Base-by-base conservation (phyloP, 2,329 filamentous ascomycete genomes). In the Byssochlamys sp. region DNA sequence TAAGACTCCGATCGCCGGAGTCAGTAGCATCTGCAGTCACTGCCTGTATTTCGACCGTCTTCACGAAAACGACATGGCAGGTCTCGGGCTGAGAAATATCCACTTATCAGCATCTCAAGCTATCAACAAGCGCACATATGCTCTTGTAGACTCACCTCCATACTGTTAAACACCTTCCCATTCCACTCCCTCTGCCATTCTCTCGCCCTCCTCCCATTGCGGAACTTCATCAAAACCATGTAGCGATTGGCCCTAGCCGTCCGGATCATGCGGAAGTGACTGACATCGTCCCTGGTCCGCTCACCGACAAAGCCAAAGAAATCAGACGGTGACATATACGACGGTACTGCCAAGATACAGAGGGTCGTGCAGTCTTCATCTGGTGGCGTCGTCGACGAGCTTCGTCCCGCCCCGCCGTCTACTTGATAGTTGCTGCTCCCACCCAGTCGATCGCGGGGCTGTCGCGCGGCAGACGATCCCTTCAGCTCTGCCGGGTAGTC, bases 221-320 rank as follows among this genome's bases (percentile, higher is more conserved):
- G 83, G 70, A 97, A 96, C 75, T 96, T 96, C 83, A 99, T 88
- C 60, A 99, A 79, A 27, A 95, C 92, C 80, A 99, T 88, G 75
- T 97, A 97, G 60, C 91, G 84, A 72, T 95, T 96, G 71, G 90
- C 86, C 61, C 86, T 82, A 56, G 87, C 88, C 1, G 94, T 97
- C 79, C 91, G 86, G 57, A 99, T 89, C 84, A 99, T 90, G 55
- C 94, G 82, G 69, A 96, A 96, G 76, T 99, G 94, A 65, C 88
- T 94, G 58, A 99, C 90, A 59, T 91, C 83, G 58, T 88, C 84
- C 70, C 89, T 84, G 71, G 92, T 96, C 68, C 85, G 85, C 70
- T 96, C 89, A 2, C 94, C 94, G 4, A 97, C 84, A 66, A 95
- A 97, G 0, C 90, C 91, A 62, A 97, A 76, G 59, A 99, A 90